Base-by-base conservation (phyloP, 1,139 yeast genomes). In the Candida buenavistaensis region DNA sequence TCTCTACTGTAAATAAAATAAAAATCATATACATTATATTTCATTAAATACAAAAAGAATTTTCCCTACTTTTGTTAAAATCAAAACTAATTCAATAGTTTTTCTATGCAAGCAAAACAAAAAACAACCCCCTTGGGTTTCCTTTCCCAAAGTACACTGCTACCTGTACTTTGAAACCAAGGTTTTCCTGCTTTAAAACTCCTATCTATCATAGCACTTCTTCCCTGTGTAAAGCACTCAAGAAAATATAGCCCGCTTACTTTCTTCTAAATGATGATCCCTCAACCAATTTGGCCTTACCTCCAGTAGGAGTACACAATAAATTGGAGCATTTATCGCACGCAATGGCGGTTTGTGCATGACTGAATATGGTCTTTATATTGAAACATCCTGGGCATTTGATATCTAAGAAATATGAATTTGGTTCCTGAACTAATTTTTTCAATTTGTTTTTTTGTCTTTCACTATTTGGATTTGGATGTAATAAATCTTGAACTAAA, bases 221-320 rank as follows among this genome's bases (percentile, higher is more conserved):
- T 14, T 23, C 24, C 14, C 28, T 17, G 23, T 28, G 15, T 28
- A 16, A 33, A 25, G 32, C 25, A 33, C 30, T 33, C 36, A 33
- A 33, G 32, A 33, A 33, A 19, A n/a, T n/a, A n/a, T n/a, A 15
- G 3, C 8, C 6, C 3, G 2, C 8, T 82, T 89, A 92, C 86
- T 92, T 92, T 78, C 87, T 87, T 84, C 98, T 89, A 95, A 88
- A 92, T 63, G 98, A 92, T 67, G 94, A 85, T 69, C 98, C 98
- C 79, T 92, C 98, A 58, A 97, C 87, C 72, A 92, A 84, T 77
- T 87, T 89, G 65, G 97, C 97, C 82, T 92, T 92, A 80, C 98
- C 98, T 80, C 98, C 98, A 54, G 97, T 88, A 67, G 98, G 98
- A 68, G 94, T 86, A 77, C 97, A 90, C 66, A 92, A 86, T 52